These are phyloP conservation scores for Diaporthe velutina DNA, from an alignment of 2,329 filamentous ascomycete genomes.

Conservation along the genomic window DNA sequence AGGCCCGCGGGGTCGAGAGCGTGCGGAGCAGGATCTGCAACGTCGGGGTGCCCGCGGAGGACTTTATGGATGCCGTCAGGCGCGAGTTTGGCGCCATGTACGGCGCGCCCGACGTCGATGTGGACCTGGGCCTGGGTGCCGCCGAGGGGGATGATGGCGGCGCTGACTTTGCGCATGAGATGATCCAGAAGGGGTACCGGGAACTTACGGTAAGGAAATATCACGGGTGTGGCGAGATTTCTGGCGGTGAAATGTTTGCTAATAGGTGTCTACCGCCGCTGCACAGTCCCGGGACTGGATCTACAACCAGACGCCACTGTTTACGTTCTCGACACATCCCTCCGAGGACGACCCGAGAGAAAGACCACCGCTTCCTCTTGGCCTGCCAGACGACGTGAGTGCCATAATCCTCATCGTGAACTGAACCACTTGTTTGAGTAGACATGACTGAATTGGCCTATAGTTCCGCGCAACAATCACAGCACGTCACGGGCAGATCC, in stretches of 20 bases:
- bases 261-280: not conserved
- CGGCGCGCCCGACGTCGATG: slow-evolving; percentile 53
- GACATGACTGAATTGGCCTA: not conserved
- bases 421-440: not conserved
- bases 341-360: slow-evolving; percentile 70
- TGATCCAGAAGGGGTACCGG: slow-evolving; percentile 71
- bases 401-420: too few relatives aligned
- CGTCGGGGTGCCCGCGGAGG: slow-evolving; percentile 67
- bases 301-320: slow-evolving; percentile 88
- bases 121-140: slow-evolving; percentile 64
- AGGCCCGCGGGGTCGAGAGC: slow-evolving; percentile 89
- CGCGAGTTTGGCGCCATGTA: slow-evolving; percentile 79
- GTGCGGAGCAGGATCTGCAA: slow-evolving; percentile 89
- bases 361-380: slow-evolving; percentile 62
- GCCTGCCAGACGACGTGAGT: slow-evolving; percentile 61
- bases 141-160: slow-evolving; percentile 56
- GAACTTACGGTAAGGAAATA: slow-evolving; percentile 69
- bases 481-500: slow-evolving; percentile 55
- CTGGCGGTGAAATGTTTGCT: slow-evolving; percentile 47
- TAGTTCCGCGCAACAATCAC: slow-evolving; percentile 52
- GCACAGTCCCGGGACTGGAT: slow-evolving; percentile 77
- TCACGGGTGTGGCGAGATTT: too few relatives aligned
- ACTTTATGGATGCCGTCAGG: slow-evolving; percentile 69
- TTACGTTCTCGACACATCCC: slow-evolving; percentile 76
- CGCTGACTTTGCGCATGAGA: slow-evolving; percentile 55